phyloP scores from a whole-genome alignment of 2,329 filamentous ascomycete species.

The Alternaria alternata region DNA sequence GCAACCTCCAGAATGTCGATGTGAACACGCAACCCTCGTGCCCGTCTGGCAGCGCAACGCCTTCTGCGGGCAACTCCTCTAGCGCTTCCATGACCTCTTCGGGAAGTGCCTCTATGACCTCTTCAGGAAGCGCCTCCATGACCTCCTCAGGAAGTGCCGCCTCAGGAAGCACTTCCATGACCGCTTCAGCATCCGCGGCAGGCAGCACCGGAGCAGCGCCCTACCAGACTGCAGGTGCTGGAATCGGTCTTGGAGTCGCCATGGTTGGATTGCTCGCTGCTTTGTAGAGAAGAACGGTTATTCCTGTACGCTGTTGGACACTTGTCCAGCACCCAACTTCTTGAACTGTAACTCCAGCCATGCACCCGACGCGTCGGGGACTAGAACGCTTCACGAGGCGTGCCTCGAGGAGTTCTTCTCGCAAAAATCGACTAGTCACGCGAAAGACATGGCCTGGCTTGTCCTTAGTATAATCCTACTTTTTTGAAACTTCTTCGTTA shows the following conservation, averaged over 20 bases:
- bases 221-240: background rate
- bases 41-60: conserved; percentile 1
- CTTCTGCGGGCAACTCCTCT: background rate
- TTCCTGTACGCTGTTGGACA: background rate
- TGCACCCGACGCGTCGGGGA: background rate
- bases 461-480: background rate
- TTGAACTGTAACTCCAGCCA: background rate
- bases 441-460: background rate
- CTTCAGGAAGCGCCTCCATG: background rate
- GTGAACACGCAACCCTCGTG: background rate
- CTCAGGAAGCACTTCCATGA: background rate
- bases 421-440: background rate
- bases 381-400: background rate
- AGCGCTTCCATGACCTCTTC: background rate
- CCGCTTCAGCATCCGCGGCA: background rate
- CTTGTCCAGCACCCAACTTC: background rate
- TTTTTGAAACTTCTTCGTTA: background rate
- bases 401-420: background rate
- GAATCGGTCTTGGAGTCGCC: background rate
- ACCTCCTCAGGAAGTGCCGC: background rate
- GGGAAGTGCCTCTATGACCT: background rate
- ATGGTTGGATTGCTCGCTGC: conserved; percentile 3
- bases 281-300: background rate
- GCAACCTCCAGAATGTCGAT: conserved; percentile 1
- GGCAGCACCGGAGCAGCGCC: background rate